phyloP scores from a whole-genome alignment of 768 basidiomycete species.

The Chiua virens region DNA sequence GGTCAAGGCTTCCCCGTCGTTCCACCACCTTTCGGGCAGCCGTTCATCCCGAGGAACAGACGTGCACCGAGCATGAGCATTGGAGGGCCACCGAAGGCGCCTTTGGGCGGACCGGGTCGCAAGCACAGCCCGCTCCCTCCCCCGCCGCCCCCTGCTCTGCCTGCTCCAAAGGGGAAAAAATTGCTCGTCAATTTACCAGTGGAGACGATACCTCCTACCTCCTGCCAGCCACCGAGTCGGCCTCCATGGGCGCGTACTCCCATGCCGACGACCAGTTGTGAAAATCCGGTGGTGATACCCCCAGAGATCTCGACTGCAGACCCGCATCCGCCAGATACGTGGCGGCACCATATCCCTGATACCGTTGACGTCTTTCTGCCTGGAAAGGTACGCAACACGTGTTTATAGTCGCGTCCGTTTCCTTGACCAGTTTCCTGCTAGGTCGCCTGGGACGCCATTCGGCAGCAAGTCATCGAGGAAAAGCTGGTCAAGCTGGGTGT shows the following conservation, averaged over 20 bases:
- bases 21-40: slow-evolving; percentile 44
- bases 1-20: slow-evolving; percentile 56
- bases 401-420: slow-evolving; percentile 3
- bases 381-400: slow-evolving; percentile 55
- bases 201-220: slow-evolving; percentile 48
- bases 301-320: slow-evolving; percentile 49
- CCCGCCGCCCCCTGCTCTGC: slow-evolving; percentile 34
- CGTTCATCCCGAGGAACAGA: slow-evolving; percentile 61
- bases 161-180: slow-evolving; percentile 60
- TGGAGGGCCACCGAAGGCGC: slow-evolving; percentile 88
- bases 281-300: slow-evolving; percentile 21
- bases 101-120: slow-evolving; percentile 74
- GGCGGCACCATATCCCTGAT: slow-evolving; percentile 56
- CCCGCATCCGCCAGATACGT: slow-evolving; percentile 63
- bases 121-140: slow-evolving; percentile 68
- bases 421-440: slow-evolving; percentile 28
- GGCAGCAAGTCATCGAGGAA: slow-evolving; percentile 72
- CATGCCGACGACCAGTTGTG: slow-evolving; percentile 39
- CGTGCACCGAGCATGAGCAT: slow-evolving; percentile 67
- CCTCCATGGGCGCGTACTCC: slow-evolving; percentile 65
- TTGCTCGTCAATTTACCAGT: slow-evolving; percentile 69
- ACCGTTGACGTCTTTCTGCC: slow-evolving; percentile 82
- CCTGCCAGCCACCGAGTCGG: slow-evolving; percentile 41
- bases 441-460: slow-evolving; percentile 74
- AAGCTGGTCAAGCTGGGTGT: slow-evolving; percentile 81